Base-by-base conservation (phyloP, 768 basidiomycete genomes). In the Naganishia antarctica region DNA sequence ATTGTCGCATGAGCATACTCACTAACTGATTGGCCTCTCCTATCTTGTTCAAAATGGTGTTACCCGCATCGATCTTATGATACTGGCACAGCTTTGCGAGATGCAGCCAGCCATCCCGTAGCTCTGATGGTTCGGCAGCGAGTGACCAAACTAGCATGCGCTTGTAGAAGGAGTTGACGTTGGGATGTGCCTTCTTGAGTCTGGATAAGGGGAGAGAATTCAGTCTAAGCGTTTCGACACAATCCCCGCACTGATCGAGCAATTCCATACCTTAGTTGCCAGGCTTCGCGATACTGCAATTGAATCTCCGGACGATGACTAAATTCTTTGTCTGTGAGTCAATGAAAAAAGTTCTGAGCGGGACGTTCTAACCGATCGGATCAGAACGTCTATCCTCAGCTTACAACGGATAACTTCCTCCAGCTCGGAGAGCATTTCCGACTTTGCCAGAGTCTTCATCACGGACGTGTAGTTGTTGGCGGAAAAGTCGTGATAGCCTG, bases 351-450 rank as follows among this genome's bases (percentile, higher is more conserved):
- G 11, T 32, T n/a, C n/a, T 25, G 13, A 23, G 8, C 4, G 1
- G 40, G 32, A 2, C 23, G 3, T 12, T 3, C n/a, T 41, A 29
- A 26, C 37, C 16, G 23, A 21, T 3, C 21, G 21, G 8, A 29
- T 4, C 6, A 53, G 45, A 66, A 70, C 13, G 2, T 9, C 4
- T n/a, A 40, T 13, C 8, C 34, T 26, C 23, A 43, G 28, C 60
- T 73, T 71, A 70, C 72, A 76, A 45, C 69, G 71, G 13, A 77
- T 76, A 23, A 76, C 76, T 63, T 77, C 76, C 43, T 74, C 68
- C 12, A 77, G 53, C 44, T 77, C 76, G 11, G 72, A 72, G 8
- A 77, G 68, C 31, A 71, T 62, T 59, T 77, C 41, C 0, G 73
- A 70, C 68, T 74, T 77, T 1, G 72, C 74, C 4, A 77, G 68